Evolutionary conservation across 2,329 filamentous ascomycete genomes (phyloP), one percentile per base, ranked within the genome.

Genomic region (Trichoderma simmonsii): DNA sequence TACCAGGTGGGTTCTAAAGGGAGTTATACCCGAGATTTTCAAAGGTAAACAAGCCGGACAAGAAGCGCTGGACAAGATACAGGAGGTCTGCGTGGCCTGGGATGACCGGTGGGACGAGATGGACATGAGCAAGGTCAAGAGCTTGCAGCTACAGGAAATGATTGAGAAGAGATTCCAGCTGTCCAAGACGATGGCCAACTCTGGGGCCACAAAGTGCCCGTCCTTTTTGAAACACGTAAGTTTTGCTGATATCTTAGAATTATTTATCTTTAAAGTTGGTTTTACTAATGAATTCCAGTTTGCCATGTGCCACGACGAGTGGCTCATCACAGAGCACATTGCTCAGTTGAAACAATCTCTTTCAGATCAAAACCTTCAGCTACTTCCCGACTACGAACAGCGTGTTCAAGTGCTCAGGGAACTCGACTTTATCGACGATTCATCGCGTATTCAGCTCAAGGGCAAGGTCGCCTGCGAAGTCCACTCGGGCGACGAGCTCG

Each of bases 381-480:
- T 99, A 5, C 88, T 99, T 11, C 96, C 96, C 0, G 96, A 99
- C 82, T 99, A 99, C 79, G 93, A 98, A 79, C 96, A 98, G 82
- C 92, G 96, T 64, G 93, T 98, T 48, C 90, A 92, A 74, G 96
- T 99, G 0, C 87, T 99, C 60, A 95, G 93, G 79, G 95, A 98
- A 76, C 88, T 99, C 8, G 92, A 90, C 6, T 99, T 99, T 80
- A 92, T 99, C 76, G 96, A 99, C 77, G 90, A 92, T 4, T 90
- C 92, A 59, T 91, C 91, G 5, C 91, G 95, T 26, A 97, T 99
- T 51, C 93, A 97, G 83, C 88, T 99, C 74, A 99, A 99, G 83
- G 96, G 96, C 81, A 98, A 98, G 81, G 96, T 99, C 26, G 96
- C 96, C 5, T 99, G 96, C 83, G 96, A 99, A 82, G 95, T 99